A percentile compares a stretch with the other conserved stretches of the same genome.
Conservation (phyloP, 2,329 filamentous ascomycete genomes). For the Claviceps arundinis region DNA sequence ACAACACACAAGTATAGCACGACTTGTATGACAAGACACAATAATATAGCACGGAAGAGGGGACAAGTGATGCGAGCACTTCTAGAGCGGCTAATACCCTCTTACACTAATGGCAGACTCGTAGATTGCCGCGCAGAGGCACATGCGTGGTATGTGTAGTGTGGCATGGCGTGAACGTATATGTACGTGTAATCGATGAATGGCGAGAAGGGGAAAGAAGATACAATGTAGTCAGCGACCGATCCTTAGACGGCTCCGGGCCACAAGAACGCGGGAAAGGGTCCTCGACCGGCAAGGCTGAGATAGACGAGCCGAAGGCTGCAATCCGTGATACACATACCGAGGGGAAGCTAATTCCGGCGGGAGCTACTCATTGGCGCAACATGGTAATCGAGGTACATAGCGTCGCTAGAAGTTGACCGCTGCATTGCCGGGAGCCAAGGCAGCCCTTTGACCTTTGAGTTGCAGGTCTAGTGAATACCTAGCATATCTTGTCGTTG, state of each 20-base stretch:
- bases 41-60: not conserved
- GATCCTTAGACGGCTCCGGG: not conserved
- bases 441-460: not conserved
- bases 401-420: not conserved
- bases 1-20: too few relatives aligned
- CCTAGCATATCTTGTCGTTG: not conserved
- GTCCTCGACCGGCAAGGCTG: constrained; percentile 1
- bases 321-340: not conserved
- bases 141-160: not conserved
- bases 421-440: not conserved
- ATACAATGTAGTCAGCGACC: not conserved
- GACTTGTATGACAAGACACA: not conserved
- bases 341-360: not conserved
- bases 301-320: constrained; percentile 6
- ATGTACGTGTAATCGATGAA: not conserved
- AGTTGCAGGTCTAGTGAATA: too few relatives aligned
- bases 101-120: not conserved
- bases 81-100: not conserved
- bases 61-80: not conserved
- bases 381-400: not conserved
- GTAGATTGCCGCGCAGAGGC: constrained; percentile 1
- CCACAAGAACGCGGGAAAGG: not conserved
- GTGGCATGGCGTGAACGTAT: not conserved
- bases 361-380: not conserved
- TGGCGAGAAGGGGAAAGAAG: not conserved